Evolutionary conservation across 768 basidiomycete species (phyloP), one percentile per base, ranked within the genome.

Genomic region (Tricholoma sp.): DNA sequence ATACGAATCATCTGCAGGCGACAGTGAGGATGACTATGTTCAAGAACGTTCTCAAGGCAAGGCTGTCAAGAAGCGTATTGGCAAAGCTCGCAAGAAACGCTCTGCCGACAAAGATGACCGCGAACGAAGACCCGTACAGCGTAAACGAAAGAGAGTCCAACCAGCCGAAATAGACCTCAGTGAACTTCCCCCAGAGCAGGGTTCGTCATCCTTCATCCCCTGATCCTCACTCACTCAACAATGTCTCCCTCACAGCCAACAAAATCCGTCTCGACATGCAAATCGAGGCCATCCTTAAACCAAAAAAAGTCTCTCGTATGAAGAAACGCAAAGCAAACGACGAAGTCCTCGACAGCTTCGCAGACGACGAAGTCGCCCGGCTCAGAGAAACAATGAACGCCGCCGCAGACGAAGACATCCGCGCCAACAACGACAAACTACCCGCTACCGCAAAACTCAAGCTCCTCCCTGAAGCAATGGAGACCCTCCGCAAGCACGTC

Each of bases 341-440:
- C 1, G 91, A 92, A 63, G 85, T 85, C 10, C 72, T 97, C 34
- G 96, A 98, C 65, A 81, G 81, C 18, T 88, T 88, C 61, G 91
- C 93, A 36, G 95, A 98, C 64, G 91, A 91, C 57, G 88, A 96
- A 64, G 92, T 98, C 36, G 88, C 88, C 0, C 77, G 87, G n/a
- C 76, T 98, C n/a, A 81, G 91, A 29, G 89, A 93, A 61, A 74
- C 83, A 34, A 98, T 99, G 96, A 79, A 89, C 47, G 74, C 75
- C 10, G 96, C 95, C 3, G 94, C 90, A 2, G 86, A 89, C 6
- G 85, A 88, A 56, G 96, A 99, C 66, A 80, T 86, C 36, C 81
- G 84, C 51, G 80, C 91, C 6, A 96, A 96, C 69, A 73, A 79
- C 50, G 85, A 88, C 33, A 91, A 89, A 63, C 65, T 84, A 10